Percentiles rank a stretch among this genome's conserved stretches.
Evolutionary conservation across 1,139 yeast genomes (phyloP).

Genomic region (Insectozyma bohioensis): DNA sequence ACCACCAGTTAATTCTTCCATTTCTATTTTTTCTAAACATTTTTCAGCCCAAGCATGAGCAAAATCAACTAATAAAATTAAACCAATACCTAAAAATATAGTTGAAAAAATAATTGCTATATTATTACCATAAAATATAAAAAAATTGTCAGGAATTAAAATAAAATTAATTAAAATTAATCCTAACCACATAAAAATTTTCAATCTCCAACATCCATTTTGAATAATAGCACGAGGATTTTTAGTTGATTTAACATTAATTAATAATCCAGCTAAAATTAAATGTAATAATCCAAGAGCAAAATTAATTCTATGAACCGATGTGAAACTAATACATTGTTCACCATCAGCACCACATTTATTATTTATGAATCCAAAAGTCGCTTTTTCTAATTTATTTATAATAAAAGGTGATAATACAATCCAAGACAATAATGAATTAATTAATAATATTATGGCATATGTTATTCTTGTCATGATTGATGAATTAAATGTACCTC

Average conservation of each 20-base stretch:
- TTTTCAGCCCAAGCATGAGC: conserved; percentile 99
- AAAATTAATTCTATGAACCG: conserved; percentile 87
- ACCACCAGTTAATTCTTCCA: conserved; percentile 69
- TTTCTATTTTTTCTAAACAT: conserved; percentile 86
- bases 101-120: conserved; percentile 84
- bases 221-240: conserved; percentile 84
- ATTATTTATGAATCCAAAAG: conserved; percentile 65
- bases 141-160: conserved; percentile 79
- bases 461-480: conserved; percentile 72
- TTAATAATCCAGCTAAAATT: conserved; percentile 61
- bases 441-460: conserved; percentile 73
- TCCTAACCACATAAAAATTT: conserved; percentile 60
- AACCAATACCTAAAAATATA: conserved; percentile 82
- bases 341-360: conserved; percentile 72
- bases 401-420: conserved; percentile 83
- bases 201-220: conserved; percentile 88
- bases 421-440: conserved; percentile 87
- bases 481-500: conserved; percentile 65
- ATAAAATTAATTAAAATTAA: conserved; percentile 65
- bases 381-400: conserved; percentile 68
- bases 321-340: conserved; percentile 89
- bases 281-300: conserved; percentile 84
- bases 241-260: conserved; percentile 74
- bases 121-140: conserved; percentile 87
- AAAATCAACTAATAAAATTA: conserved; percentile 88